Evolutionary conservation across 2,329 filamentous ascomycete genomes (phyloP), one percentile per base, ranked within the genome.

Genomic region (Mycosphaerella sp.): DNA sequence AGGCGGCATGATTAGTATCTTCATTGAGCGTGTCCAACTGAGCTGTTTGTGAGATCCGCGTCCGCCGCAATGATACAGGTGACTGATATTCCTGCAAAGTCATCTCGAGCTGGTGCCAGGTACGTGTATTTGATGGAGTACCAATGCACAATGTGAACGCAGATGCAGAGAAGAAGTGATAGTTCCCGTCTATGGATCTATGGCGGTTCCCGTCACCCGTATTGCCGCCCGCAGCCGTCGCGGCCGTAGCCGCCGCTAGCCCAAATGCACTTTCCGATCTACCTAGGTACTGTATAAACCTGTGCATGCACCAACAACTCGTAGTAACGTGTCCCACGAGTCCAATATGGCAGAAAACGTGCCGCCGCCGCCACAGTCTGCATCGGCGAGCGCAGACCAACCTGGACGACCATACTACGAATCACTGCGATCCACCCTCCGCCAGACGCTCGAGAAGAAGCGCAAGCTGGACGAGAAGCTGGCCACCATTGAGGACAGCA

Each of bases 401-500:
- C 72, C 73, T 47, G 72, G 73, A 55, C 63, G 67, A 16, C 73
- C 74, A 14, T 88, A 85, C 70, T 89, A 89, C 68, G 85, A 89
- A 67, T 83, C 84, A 64, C 75, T 86, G 42, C 78, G 85, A 53
- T 76, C 79, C 52, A 82, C 85, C 51, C 74, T 89, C 3, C 79
- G 84, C 56, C 79, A 84, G 50, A 81, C 84, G 2, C 70, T 89
- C 7, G 74, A 81, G 45, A 83, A 81, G 70, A 85, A 85, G 66
- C 76, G 80, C 25, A 61, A 77, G 14, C 74, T 87, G 46, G 82
- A 86, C 61, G 79, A 68, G 17, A 61, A 66, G 42, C 54, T 69
- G 13, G 61, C 65, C 7, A 55, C 57, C 12, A 70, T 84, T 52
- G 93, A 98, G 74, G 87, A 95, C 44, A 79, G 80, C 58, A 97